phyloP scores from a whole-genome alignment of 1,284 basidiomycete species.

The Ustilago vetiveriae region DNA sequence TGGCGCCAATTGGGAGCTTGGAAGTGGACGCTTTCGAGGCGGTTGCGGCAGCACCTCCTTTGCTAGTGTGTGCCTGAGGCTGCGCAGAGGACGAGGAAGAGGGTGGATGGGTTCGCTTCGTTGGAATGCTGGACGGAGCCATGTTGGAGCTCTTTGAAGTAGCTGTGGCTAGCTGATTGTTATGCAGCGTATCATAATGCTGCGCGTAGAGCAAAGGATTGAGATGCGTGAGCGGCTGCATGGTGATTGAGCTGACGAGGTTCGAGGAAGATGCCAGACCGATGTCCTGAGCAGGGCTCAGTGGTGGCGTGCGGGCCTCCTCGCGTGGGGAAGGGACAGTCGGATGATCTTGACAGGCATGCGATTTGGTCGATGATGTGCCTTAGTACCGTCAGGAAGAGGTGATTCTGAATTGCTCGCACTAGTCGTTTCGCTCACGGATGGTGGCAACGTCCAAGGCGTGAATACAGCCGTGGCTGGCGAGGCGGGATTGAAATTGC shows the following conservation, averaged over 20 bases:
- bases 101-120: constrained; percentile 29
- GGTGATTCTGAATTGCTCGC: no score
- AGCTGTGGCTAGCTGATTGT: constrained; percentile 1
- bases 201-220: constrained; percentile 18
- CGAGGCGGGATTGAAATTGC: no score
- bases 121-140: constrained; percentile 6
- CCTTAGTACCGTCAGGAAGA: neutral
- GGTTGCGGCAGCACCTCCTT: neutral
- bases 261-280: neutral
- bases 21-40: no score
- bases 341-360: neutral
- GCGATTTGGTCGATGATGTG: neutral
- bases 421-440: no score
- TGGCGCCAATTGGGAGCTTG: no score
- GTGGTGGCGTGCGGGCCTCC: constrained; percentile 13
- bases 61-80: constrained; percentile 15
- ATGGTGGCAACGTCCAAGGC: no score
- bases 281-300: neutral
- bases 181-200: neutral
- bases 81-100: constrained; percentile 15
- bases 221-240: constrained; percentile 28
- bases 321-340: neutral
- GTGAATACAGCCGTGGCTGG: no score
- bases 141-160: neutral
- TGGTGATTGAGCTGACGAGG: neutral